phyloP scores from a whole-genome alignment of 2,329 filamentous ascomycete genomes.

The Arthrobotrys conoides region DNA sequence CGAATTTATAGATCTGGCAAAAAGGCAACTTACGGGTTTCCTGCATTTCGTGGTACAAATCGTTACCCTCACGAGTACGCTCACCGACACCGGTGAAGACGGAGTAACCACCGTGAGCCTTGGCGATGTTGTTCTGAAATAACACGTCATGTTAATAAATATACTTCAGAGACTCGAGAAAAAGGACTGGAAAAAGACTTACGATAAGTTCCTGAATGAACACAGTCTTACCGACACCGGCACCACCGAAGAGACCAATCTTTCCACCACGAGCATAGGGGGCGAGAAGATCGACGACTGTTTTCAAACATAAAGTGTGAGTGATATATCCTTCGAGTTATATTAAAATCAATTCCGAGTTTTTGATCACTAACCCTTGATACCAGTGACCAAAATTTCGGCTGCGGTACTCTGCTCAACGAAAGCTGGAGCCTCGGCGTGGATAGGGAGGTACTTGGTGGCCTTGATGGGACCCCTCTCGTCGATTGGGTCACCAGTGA shows the following conservation, averaged over 20 bases:
- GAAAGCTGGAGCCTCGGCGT: conserved; percentile 93
- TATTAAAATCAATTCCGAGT: neutral
- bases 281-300: conserved; percentile 95
- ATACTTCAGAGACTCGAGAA: neutral
- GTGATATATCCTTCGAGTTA: conserved; percentile 25
- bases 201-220: conserved; percentile 99
- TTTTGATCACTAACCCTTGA: conserved; percentile 76
- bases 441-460: conserved; percentile 88
- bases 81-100: conserved; percentile 99
- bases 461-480: conserved; percentile 98
- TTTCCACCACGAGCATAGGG: conserved; percentile 99
- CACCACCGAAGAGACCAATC: conserved; percentile 99
- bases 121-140: conserved; percentile 96
- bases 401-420: conserved; percentile 95
- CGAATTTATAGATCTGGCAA: neutral
- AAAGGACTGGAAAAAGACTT: conserved; percentile 65
- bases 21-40: conserved; percentile 77
- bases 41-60: conserved; percentile 99
- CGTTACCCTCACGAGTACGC: conserved; percentile 99
- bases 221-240: conserved; percentile 99
- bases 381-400: conserved; percentile 98
- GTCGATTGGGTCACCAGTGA: conserved; percentile 99
- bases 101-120: conserved; percentile 99
- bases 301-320: conserved; percentile 24
- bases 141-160: conserved; percentile 19